phyloP scores from a whole-genome alignment of 2,329 filamentous ascomycete species.

The Diaporthe sp. region DNA sequence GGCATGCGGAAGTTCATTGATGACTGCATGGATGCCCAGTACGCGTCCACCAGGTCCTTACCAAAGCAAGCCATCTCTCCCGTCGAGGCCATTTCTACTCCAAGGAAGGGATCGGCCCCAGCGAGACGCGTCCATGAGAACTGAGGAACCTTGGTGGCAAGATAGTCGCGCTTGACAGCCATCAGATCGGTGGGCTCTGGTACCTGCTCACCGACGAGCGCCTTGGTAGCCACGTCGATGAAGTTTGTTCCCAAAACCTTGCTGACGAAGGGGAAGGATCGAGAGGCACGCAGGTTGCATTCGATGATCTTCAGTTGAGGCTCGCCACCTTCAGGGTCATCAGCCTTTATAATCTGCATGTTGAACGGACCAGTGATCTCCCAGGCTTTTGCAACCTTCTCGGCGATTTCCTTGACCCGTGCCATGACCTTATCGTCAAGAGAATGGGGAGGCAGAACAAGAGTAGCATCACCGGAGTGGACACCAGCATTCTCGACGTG shows the following conservation, averaged over 20 bases:
- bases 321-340: conserved; percentile 79
- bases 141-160: conserved; percentile 97
- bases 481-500: conserved; percentile 98
- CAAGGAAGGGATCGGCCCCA: conserved; percentile 96
- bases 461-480: conserved; percentile 96
- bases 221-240: conserved; percentile 94
- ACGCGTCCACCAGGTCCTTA: conserved; percentile 94
- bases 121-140: conserved; percentile 99
- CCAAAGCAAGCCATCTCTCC: conserved; percentile 99
- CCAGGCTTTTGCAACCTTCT: conserved; percentile 98
- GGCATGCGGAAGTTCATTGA: conserved; percentile 99
- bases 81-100: conserved; percentile 96
- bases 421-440: conserved; percentile 83
- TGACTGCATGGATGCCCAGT: conserved; percentile 96
- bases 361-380: conserved; percentile 98
- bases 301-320: conserved; percentile 94
- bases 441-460: conserved; percentile 88
- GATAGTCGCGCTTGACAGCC: conserved; percentile 88
- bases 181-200: conserved; percentile 90
- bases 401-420: conserved; percentile 93
- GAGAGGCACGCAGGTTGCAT: conserved; percentile 96
- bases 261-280: conserved; percentile 98
- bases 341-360: conserved; percentile 99
- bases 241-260: conserved; percentile 98
- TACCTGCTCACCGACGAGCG: conserved; percentile 86